A percentile compares a stretch with the other conserved stretches of the same genome.
Conservation (phyloP, 805 yeast genomes). For the Wickerhamiella lipophila region DNA sequence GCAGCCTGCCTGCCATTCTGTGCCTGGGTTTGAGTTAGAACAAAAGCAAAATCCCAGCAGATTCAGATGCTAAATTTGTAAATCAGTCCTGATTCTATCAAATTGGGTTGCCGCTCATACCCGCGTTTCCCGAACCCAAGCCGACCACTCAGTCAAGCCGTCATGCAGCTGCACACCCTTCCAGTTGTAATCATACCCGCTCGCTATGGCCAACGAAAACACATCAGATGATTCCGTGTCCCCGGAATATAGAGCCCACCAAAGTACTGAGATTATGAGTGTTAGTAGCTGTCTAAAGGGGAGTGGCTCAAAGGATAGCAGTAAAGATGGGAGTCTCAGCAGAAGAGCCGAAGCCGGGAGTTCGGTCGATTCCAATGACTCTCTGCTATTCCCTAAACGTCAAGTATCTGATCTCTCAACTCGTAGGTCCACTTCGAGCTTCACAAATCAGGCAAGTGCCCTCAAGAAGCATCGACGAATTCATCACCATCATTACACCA, state of each 20-base stretch:
- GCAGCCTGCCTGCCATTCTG: no score
- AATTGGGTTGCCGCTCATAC: no score
- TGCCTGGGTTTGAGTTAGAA: no score
- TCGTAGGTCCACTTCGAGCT: conserved; percentile 10
- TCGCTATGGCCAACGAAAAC: conserved; percentile 3
- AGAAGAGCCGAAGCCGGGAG: neutral
- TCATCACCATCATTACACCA: conserved; percentile 10
- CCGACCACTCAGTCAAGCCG: neutral
- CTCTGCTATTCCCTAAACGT: conserved; percentile 12
- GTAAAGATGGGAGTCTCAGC: neutral
- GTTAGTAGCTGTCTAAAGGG: neutral
- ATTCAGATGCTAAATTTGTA: no score
- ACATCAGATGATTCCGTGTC: neutral
- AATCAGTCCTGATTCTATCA: no score
- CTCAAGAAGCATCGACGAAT: conserved; percentile 9
- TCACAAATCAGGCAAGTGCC: conserved; percentile 13
- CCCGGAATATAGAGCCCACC: neutral
- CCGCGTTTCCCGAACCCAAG: neutral
- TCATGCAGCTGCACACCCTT: neutral
- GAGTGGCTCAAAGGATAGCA: neutral
- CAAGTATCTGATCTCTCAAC: conserved; percentile 3
- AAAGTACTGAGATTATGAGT: neutral
- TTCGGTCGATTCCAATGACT: conserved; percentile 8
- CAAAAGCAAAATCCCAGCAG: no score
- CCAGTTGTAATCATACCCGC: neutral